phyloP scores from a whole-genome alignment of 1,284 basidiomycete species.

The Malassezia sympodialis region DNA sequence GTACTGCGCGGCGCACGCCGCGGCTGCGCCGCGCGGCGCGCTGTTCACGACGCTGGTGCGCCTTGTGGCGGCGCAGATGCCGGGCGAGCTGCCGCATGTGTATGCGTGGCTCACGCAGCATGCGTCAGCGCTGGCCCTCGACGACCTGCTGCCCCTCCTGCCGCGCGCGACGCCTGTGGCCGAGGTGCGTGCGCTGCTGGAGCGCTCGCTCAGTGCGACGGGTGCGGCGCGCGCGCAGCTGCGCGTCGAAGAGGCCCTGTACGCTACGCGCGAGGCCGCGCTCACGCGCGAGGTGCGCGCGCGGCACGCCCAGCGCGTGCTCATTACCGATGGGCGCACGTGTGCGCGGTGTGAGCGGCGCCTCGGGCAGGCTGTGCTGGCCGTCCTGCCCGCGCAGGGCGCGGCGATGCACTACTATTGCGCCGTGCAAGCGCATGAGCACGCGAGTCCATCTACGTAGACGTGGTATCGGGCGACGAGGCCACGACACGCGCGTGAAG shows the following conservation, averaged over 20 bases:
- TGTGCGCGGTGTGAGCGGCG: constrained; percentile 93
- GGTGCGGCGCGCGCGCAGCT: constrained; percentile 21
- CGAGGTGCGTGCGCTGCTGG: constrained; percentile 63
- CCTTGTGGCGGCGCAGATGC: constrained; percentile 47
- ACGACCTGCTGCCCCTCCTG: constrained; percentile 69
- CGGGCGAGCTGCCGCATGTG: constrained; percentile 50
- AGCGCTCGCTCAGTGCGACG: constrained; percentile 22
- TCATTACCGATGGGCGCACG: constrained; percentile 72
- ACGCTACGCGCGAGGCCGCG: constrained; percentile 62
- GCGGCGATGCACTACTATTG: constrained; percentile 43
- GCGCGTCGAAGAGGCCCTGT: constrained; percentile 58
- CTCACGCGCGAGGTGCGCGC: constrained; percentile 62
- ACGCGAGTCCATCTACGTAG: not conserved
- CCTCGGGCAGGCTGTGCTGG: constrained; percentile 84
- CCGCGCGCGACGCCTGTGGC: constrained; percentile 74
- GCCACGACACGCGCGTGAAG: constrained; percentile 26
- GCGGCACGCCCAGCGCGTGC: constrained; percentile 71
- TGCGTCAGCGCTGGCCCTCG: constrained; percentile 66
- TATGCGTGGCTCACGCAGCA: constrained; percentile 73
- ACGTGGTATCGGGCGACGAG: constrained; percentile 3
- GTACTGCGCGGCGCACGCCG: constrained; percentile 25
- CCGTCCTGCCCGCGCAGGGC: constrained; percentile 56
- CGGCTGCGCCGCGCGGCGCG: constrained; percentile 2
- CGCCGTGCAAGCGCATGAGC: not conserved
- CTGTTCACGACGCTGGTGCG: constrained; percentile 72